These are phyloP conservation scores for Elymus sibiricus DNA, from an alignment of 176 grass and related monocot genomes.

Conservation along the genomic window DNA sequence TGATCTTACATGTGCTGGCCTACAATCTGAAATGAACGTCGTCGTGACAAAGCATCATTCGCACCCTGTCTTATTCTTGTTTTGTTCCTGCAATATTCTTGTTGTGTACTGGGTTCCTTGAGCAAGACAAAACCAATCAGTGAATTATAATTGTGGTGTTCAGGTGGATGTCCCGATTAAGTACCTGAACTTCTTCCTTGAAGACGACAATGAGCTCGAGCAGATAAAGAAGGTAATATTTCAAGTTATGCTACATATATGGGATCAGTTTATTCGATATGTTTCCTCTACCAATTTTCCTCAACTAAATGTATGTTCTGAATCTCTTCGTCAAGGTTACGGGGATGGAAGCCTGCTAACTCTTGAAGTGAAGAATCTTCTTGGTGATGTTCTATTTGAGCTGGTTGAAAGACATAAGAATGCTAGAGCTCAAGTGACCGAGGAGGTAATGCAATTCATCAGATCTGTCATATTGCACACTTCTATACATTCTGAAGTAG, in stretches of 20 bases:
- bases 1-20: no score
- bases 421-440: conserved; percentile 52
- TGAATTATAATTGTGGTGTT: conserved; percentile 23
- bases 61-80: neutral
- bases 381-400: conserved; percentile 50
- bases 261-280: neutral
- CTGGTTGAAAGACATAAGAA: conserved; percentile 62
- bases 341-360: conserved; percentile 75
- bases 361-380: conserved; percentile 62
- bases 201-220: conserved; percentile 75
- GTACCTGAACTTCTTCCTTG: conserved; percentile 95
- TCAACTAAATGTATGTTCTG: neutral
- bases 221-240: conserved; percentile 68
- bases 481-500: no score
- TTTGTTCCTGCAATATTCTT: neutral
- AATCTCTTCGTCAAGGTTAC: conserved; percentile 51
- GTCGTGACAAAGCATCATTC: neutral
- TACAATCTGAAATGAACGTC: no score
- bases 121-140: neutral
- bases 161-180: conserved; percentile 89
- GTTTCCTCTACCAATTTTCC: neutral
- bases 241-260: neutral
- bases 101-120: neutral
- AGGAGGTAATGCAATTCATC: conserved; percentile 34
- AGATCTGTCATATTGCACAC: no score